These are phyloP conservation scores for Physcomitrium patens DNA, from an alignment of 225 moss, liverwort and hornwort genomes.

Conservation along the genomic window DNA sequence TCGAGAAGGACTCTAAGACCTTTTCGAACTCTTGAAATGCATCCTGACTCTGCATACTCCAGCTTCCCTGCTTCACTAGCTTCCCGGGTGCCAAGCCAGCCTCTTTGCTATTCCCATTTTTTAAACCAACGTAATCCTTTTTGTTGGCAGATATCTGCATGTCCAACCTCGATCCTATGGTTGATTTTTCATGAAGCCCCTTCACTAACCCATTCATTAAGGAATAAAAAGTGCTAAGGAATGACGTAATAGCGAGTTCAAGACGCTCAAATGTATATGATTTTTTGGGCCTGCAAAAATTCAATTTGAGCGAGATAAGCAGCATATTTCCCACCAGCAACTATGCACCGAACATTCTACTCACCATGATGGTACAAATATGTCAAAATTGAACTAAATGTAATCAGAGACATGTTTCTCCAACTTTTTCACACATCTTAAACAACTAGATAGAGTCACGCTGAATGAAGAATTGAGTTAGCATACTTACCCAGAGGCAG, in stretches of 20 bases:
- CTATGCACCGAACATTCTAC: slow-evolving; percentile 14
- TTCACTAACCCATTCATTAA: slow-evolving; percentile 59
- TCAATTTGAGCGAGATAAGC: slow-evolving; percentile 23
- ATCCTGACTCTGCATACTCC: slow-evolving; percentile 55
- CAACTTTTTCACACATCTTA: slow-evolving; percentile 10
- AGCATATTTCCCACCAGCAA: slow-evolving; percentile 9
- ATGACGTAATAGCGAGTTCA: slow-evolving; percentile 80
- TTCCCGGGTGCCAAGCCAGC: slow-evolving; percentile 37
- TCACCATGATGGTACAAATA: background rate
- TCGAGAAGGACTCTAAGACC: slow-evolving; percentile 56
- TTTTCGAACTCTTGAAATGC: slow-evolving; percentile 71
- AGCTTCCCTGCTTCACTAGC: slow-evolving; percentile 47
- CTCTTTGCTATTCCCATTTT: slow-evolving; percentile 46
- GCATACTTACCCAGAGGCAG: slow-evolving; percentile 75
- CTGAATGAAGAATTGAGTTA: slow-evolving; percentile 5
- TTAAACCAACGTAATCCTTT: slow-evolving; percentile 33
- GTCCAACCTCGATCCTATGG: slow-evolving; percentile 39
- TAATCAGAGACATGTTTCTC: slow-evolving; percentile 17
- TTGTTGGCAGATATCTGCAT: slow-evolving; percentile 37
- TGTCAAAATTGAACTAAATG: no score
- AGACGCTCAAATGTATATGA: slow-evolving; percentile 86
- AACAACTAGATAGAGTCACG: background rate
- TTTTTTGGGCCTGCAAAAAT: slow-evolving; percentile 73
- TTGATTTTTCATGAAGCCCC: slow-evolving; percentile 51
- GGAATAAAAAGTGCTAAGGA: slow-evolving; percentile 79